Evolutionary conservation across 73 alveolate species (phyloP), one percentile per base, ranked within the genome.

Genomic region (Paramecium biaurelia): DNA sequence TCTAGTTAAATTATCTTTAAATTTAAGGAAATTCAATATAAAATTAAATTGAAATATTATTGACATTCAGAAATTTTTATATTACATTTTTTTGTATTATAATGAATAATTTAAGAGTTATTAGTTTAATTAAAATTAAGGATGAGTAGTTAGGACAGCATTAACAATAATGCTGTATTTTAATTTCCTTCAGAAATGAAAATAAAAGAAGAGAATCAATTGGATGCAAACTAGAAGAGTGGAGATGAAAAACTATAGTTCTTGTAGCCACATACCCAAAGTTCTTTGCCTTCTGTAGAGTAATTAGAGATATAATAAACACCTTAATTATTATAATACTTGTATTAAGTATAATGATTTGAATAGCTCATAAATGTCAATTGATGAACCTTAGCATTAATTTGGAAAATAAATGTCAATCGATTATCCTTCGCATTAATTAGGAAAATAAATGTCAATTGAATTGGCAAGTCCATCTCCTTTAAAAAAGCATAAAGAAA

Each of bases 341-440:
- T 63, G 84, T 63, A 63, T 30, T 14, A 9, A 63, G 45, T 32
- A 63, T 9, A 10, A 63, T 63, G 45, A 63, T 32, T 32, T 53
- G 68, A n/a, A 63, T 63, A 63, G 84, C 24, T 63, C 84, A 26
- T 30, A 63, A 63, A 63, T 63, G 84, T 63, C 84, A 24, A 58
- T 58, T 0, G 76, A 58, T 8, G 76, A 58, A 18, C 38, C 34
- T 21, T 8, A 58, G 20, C 42, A 58, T 21, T 28, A 21, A 23
- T 11, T 32, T 0, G 7, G 47, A 59, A 59, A 59, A 32, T 32
- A 59, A 21, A 26, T 59, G 35, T 59, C 79, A 23, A 8, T 59
- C 11, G 79, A 59, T 10, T 43, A 59, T 59, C 20, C 15, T 24
- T 10, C 8, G 24, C 21, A 59, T 24, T 32, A 24, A 26, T 3